A percentile compares a stretch with the other conserved stretches of the same genome.
phyloP scores from a whole-genome alignment of 176 grass and related monocot genomes.

The Rhipidocladum racemiflorum region DNA sequence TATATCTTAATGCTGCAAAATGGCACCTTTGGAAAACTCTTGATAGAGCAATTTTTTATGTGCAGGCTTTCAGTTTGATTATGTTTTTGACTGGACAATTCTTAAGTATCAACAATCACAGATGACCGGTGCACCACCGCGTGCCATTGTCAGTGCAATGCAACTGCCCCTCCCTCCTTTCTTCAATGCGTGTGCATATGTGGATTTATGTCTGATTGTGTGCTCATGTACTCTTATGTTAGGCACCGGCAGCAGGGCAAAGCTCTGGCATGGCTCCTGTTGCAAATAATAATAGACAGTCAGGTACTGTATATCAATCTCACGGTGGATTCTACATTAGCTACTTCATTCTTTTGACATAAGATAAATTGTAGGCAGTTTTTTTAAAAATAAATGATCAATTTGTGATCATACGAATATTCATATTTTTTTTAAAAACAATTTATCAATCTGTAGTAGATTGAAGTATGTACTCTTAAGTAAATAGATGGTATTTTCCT shows the following conservation, averaged over 20 bases:
- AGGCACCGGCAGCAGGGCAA: constrained; percentile 54
- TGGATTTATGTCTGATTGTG: not conserved
- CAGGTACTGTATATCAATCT: not conserved
- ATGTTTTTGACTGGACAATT: constrained; percentile 94
- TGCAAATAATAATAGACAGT: too few relatives aligned
- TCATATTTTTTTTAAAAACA: not conserved
- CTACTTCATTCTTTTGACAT: constrained; percentile 6
- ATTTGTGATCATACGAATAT: not conserved
- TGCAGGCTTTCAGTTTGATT: constrained; percentile 92
- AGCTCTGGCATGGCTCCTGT: not conserved
- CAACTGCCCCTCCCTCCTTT: not conserved
- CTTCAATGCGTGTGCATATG: not conserved
- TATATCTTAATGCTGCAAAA: not conserved
- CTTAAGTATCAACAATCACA: constrained; percentile 89
- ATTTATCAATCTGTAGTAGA: not conserved
- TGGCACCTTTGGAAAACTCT: not conserved
- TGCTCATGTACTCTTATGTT: constrained; percentile 30
- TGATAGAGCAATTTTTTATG: not conserved
- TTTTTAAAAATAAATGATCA: not conserved
- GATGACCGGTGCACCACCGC: constrained; percentile 65
- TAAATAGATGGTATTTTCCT: not conserved
- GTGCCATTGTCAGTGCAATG: constrained; percentile 66
- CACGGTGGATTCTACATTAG: not conserved
- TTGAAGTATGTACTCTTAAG: not conserved
- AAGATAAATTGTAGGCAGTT: not conserved